Evolutionary conservation across 768 basidiomycete species (phyloP).

Genomic region (Hericium erinaceus): DNA sequence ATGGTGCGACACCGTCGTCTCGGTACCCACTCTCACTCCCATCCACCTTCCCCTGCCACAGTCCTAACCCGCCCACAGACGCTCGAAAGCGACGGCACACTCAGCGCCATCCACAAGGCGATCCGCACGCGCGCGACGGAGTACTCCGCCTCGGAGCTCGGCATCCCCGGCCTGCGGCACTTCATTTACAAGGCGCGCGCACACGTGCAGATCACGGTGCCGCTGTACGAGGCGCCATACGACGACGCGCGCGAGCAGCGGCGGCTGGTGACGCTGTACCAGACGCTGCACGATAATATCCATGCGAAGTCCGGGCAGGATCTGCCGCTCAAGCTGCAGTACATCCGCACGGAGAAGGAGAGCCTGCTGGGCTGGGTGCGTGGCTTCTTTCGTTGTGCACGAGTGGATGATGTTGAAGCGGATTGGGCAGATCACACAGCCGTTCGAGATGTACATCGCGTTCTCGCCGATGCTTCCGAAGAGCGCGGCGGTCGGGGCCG

Average conservation of each 20-base stretch:
- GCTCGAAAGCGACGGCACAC: conserved; percentile 50
- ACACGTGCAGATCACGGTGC: conserved; percentile 84
- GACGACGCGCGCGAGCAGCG: conserved; percentile 47
- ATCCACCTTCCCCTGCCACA: not conserved
- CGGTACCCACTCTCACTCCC: conserved; percentile 29
- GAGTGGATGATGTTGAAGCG: not conserved
- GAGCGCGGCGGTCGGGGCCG: conserved; percentile 77
- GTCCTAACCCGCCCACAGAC: conserved; percentile 33
- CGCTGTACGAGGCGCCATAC: conserved; percentile 83
- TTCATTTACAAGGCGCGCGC: conserved; percentile 90
- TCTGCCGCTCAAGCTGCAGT: conserved; percentile 76
- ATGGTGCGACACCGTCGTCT: conserved; percentile 64
- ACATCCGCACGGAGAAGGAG: conserved; percentile 77
- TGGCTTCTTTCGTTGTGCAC: conserved; percentile 2
- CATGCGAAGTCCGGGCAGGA: conserved; percentile 85
- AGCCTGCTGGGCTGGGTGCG: conserved; percentile 92
- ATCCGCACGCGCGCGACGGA: conserved; percentile 42
- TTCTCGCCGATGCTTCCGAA: conserved; percentile 81
- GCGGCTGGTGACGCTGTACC: conserved; percentile 78
- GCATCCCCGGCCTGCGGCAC: conserved; percentile 87
- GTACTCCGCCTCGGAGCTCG: conserved; percentile 64
- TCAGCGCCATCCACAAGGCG: conserved; percentile 40
- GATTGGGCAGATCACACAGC: conserved; percentile 69
- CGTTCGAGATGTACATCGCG: conserved; percentile 85
- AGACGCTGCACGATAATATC: conserved; percentile 78